Base-by-base conservation (phyloP, 352 stramenopile species). In the Globisporangium apiculatum region DNA sequence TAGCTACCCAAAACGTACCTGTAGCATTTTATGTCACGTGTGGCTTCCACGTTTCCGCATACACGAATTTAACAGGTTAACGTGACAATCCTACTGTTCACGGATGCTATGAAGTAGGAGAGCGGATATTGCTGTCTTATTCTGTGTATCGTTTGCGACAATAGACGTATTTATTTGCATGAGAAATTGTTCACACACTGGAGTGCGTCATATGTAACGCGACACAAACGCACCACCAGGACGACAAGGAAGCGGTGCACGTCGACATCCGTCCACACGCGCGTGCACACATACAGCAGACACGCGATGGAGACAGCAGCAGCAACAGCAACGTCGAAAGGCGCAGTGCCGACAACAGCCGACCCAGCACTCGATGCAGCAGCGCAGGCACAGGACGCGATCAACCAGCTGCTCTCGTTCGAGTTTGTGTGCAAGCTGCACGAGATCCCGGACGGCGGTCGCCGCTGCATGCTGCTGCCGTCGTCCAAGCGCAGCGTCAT, bases 401-500 rank as follows among this genome's bases (percentile, higher is more conserved):
- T 68, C 48, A 59, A 65, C 47, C 64, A 67, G 7, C 61, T 81
- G 60, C 72, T 86, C 43, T 58, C 65, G 46, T 91, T 74, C 63
- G 76, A 90, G 66, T 86, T 76, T 62, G 72, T 88, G 61, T 87
- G 80, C 67, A 83, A 77, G 58, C 49, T 80, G 40, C 70, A 69
- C 37, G 83, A 90, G 38, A 61, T 92, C 37, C 75, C 76, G n/a
- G 51, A 66, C 0, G 75, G 78, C 15, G 60, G 72, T 12, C 80
- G 83, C 49, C 71, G 69, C 58, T 92, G 83, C 53, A 49, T 84
- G 36, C 60, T 64, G 61, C 62, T 92, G 53, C 83, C 76, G 56
- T 79, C 69, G 15, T 86, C 80, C 1, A 59, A 87, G 45, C 83
- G 83, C 54, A 87, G 79, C 57, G 74, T 92, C 50, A 83, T 92